Percentiles rank a stretch among this genome's conserved stretches.
phyloP scores from a whole-genome alignment of 208 protist genomes.

The Leptomonas pyrrhocoris region DNA sequence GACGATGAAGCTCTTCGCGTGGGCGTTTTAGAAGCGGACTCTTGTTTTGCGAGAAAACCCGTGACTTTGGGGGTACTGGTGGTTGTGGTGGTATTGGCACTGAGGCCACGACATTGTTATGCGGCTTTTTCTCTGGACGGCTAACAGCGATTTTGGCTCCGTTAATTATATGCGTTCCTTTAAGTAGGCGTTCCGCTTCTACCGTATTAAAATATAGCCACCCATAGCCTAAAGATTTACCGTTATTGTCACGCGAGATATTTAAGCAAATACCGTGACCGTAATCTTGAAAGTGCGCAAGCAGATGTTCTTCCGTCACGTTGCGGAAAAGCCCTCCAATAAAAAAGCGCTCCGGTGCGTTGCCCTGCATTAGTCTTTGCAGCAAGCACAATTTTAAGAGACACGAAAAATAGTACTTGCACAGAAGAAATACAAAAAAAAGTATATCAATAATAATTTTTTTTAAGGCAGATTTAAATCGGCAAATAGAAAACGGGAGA shows the following conservation, averaged over 20 bases:
- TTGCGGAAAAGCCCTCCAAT: conserved; percentile 53
- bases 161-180: conserved; percentile 7
- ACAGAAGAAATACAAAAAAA: not conserved
- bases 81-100: not conserved
- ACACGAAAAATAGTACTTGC: conserved; percentile 2
- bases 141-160: not conserved
- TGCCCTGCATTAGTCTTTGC: not conserved
- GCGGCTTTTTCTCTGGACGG: not conserved
- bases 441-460: too few relatives aligned
- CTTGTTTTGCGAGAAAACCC: not conserved
- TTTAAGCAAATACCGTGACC: conserved; percentile 30
- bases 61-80: not conserved
- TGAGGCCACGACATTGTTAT: not conserved
- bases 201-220: conserved; percentile 46
- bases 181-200: conserved; percentile 11
- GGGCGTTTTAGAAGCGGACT: not conserved
- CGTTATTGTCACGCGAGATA: conserved; percentile 43
- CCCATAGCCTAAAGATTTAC: conserved; percentile 67
- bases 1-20: not conserved
- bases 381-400: not conserved
- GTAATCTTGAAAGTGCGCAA: conserved; percentile 50
- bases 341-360: conserved; percentile 37
- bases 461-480: too few relatives aligned
- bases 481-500: too few relatives aligned
- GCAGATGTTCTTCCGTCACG: conserved; percentile 44